Base-by-base conservation (phyloP, 768 basidiomycete species). In the Hericium alpestre region DNA sequence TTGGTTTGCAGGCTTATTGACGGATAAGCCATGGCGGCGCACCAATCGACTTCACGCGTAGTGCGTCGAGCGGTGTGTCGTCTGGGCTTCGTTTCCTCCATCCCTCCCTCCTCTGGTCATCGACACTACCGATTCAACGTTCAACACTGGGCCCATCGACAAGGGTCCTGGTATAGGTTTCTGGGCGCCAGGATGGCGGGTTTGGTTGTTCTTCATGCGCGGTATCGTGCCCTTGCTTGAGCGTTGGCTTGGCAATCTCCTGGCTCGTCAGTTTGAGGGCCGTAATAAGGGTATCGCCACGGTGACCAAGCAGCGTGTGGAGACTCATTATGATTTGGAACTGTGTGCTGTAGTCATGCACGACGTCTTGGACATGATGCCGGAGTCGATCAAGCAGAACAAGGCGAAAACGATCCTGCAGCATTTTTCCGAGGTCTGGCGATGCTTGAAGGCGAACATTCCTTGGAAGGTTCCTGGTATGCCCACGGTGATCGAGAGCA, bases 291-390 rank as follows among this genome's bases (percentile, higher is more conserved):
- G 93, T 53, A 81, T 94, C 59, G 95, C 95, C 1, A 98, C 95
- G 0, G 95, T 99, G 22, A 99, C 96, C 22, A 99, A 99, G 73
- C 96, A 99, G 73, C 85, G 95, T 65, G 96, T 98, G 13, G 96
- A 99, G 72, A 96, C 93, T 9, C 96, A 99, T 70, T 98, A 94
- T 65, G 96, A 99, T 70, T 79, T 99, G 38, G 96, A 99, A 69
- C 75, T 99, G 47, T 86, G 96, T 55, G 96, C 96, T 0, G 94
- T 95, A 50, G 95, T 99, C 65, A 98, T 99, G 96, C 95, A 97
- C 73, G 95, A 99, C 71, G 97, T 99, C 64, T 77, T 99, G 64
- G 95, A 98, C 75, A 97, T 98, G 95, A 97, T 98, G 95, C 96
- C 96, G 7, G 96, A 98, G 71, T 93, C 90, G 2, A 94, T 98